phyloP scores from a whole-genome alignment of 768 basidiomycete species.

The Psilocybe tampanensis region DNA sequence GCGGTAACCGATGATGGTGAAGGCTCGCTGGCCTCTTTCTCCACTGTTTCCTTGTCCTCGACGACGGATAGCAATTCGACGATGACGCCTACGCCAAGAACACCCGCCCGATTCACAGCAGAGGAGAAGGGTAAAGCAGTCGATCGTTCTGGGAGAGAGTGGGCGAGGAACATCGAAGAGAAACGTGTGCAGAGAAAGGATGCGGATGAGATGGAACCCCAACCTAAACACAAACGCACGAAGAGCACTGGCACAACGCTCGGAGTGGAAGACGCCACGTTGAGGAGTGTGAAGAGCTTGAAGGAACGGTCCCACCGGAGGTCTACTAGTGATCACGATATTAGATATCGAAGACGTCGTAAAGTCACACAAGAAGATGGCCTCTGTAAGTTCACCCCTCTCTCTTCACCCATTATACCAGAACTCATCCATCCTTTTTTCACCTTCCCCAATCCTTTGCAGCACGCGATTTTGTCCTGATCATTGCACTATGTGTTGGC shows the following conservation, averaged over 20 bases:
- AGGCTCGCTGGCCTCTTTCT: not conserved
- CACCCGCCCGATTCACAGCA: not conserved
- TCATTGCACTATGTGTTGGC: conserved; percentile 22
- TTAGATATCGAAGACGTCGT: not conserved
- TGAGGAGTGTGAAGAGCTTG: not conserved
- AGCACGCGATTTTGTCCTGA: conserved; percentile 25
- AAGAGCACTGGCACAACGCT: no score
- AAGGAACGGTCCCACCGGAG: not conserved
- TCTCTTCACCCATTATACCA: not conserved
- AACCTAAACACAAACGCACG: not conserved
- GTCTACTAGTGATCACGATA: not conserved
- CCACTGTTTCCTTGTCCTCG: not conserved
- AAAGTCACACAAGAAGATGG: conserved; percentile 13
- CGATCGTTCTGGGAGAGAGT: not conserved
- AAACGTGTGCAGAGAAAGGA: not conserved
- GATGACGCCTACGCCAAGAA: not conserved
- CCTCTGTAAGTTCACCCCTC: conserved; percentile 10
- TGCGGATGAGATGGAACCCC: not conserved
- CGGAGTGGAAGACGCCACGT: not conserved
- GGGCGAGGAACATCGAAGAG: not conserved
- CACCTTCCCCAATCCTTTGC: not conserved
- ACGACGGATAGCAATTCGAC: no score
- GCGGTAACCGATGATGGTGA: not conserved
- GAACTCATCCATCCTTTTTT: not conserved
- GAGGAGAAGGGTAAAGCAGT: conserved; percentile 10